These are phyloP conservation scores for Draba incana DNA, from an alignment of 345 rosid species.

Conservation along the genomic window DNA sequence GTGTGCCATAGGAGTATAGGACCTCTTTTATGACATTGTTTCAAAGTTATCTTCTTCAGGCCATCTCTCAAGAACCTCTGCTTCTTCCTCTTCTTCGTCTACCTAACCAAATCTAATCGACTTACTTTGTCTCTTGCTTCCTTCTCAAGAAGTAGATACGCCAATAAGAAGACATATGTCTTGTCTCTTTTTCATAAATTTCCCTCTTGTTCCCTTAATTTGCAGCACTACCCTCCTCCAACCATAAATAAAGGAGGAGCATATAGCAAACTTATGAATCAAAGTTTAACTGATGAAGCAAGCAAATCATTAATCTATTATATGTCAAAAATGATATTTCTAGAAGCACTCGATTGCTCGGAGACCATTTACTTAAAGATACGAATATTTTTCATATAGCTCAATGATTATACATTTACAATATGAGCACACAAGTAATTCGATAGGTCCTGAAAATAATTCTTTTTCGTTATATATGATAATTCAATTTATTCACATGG, in stretches of 20 bases:
- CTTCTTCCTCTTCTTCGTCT: conserved; percentile 33
- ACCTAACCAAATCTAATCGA: conserved; percentile 28
- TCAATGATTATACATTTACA: conserved; percentile 42
- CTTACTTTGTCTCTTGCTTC: conserved; percentile 28
- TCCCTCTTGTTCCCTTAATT: not conserved
- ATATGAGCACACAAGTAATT: conserved; percentile 37
- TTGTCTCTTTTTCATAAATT: conserved; percentile 23
- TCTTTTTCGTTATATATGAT: not conserved
- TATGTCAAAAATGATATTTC: conserved; percentile 36
- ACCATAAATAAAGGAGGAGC: conserved; percentile 19
- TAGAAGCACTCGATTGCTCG: conserved; percentile 43
- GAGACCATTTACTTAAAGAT: conserved; percentile 25
- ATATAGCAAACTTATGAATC: conserved; percentile 26
- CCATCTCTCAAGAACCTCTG: conserved; percentile 35
- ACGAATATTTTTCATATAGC: conserved; percentile 30
- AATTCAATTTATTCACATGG: not conserved
- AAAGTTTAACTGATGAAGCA: conserved; percentile 22
- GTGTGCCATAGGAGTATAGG: conserved; percentile 40
- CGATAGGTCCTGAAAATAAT: conserved; percentile 37
- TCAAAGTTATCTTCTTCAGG: conserved; percentile 38
- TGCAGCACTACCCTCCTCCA: conserved; percentile 19
- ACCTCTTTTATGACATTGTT: conserved; percentile 30
- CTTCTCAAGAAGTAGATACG: conserved; percentile 31
- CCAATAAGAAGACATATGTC: conserved; percentile 33
- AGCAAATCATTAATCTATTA: conserved; percentile 18